Evolutionary conservation across 352 stramenopile species (phyloP).

Genomic region (Pythium graminicola): DNA sequence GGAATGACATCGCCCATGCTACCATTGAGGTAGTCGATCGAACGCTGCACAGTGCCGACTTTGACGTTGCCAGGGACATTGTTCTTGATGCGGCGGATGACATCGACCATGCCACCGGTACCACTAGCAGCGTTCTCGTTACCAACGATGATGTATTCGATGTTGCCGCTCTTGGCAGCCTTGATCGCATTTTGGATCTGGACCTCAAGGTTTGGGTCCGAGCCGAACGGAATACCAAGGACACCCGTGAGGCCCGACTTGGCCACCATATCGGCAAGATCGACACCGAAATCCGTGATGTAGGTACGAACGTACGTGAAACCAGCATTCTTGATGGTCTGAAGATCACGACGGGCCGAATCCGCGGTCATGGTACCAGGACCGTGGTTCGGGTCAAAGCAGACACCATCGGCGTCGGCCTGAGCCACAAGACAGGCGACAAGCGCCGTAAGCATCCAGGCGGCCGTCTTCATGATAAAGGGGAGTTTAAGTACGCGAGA

Average conservation of each 20-base stretch:
- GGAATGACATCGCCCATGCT: conserved; percentile 40
- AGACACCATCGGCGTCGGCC: conserved; percentile 57
- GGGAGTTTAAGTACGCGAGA: conserved; percentile 6
- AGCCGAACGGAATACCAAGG: conserved; percentile 44
- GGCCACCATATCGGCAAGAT: conserved; percentile 49
- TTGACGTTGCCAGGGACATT: conserved; percentile 34
- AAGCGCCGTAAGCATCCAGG: conserved; percentile 27
- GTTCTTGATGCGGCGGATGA: conserved; percentile 46
- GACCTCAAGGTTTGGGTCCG: conserved; percentile 33
- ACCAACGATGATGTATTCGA: conserved; percentile 56
- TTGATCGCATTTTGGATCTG: conserved; percentile 38
- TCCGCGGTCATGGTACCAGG: conserved; percentile 25
- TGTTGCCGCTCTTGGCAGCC: conserved; percentile 31
- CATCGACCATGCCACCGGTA: conserved; percentile 31
- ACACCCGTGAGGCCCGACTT: conserved; percentile 37
- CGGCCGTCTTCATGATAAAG: conserved; percentile 34
- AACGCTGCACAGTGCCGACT: conserved; percentile 63
- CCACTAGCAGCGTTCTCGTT: conserved; percentile 54
- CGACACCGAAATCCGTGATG: conserved; percentile 49
- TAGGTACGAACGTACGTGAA: conserved; percentile 66
- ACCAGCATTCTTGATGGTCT: conserved; percentile 38
- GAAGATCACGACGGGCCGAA: conserved; percentile 39
- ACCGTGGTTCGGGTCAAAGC: conserved; percentile 57
- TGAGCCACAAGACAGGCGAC: conserved; percentile 30
- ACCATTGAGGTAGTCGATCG: conserved; percentile 40